Evolutionary conservation across 805 yeast species (phyloP).

Genomic region (Starmerella stellata): DNA sequence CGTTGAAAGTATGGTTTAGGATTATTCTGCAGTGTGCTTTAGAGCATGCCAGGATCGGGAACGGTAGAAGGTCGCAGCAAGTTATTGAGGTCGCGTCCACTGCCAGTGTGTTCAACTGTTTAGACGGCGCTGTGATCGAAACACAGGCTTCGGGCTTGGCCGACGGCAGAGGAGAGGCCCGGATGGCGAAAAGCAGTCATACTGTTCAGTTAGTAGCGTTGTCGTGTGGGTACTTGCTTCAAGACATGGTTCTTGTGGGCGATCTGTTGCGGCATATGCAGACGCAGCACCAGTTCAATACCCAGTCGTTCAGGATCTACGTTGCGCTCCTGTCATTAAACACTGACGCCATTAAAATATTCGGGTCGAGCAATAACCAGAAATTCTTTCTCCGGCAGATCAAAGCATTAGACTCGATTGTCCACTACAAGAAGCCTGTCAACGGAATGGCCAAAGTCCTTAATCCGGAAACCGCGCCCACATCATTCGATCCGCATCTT

Average conservation of each 20-base stretch:
- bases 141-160: neutral
- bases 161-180: neutral
- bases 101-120: constrained; percentile 47
- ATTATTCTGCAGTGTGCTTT: constrained; percentile 66
- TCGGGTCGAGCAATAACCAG: constrained; percentile 68
- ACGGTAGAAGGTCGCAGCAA: constrained; percentile 44
- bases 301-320: constrained; percentile 47
- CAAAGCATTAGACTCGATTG: constrained; percentile 67
- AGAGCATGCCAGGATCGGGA: constrained; percentile 41
- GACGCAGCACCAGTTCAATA: constrained; percentile 57
- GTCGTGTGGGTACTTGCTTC: constrained; percentile 33
- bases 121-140: neutral
- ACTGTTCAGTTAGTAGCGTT: constrained; percentile 48
- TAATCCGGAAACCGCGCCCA: constrained; percentile 11
- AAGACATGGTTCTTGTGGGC: constrained; percentile 38
- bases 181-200: constrained; percentile 29
- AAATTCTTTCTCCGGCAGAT: constrained; percentile 77
- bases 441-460: constrained; percentile 63
- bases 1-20: constrained; percentile 68
- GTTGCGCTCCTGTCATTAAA: constrained; percentile 51
- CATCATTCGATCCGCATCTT: constrained; percentile 38
- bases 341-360: constrained; percentile 35
- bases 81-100: constrained; percentile 57
- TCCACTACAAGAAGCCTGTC: constrained; percentile 32
- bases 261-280: constrained; percentile 45